Base-by-base conservation (phyloP, 2,329 filamentous ascomycete genomes). In the Colletotrichum noveboracense region DNA sequence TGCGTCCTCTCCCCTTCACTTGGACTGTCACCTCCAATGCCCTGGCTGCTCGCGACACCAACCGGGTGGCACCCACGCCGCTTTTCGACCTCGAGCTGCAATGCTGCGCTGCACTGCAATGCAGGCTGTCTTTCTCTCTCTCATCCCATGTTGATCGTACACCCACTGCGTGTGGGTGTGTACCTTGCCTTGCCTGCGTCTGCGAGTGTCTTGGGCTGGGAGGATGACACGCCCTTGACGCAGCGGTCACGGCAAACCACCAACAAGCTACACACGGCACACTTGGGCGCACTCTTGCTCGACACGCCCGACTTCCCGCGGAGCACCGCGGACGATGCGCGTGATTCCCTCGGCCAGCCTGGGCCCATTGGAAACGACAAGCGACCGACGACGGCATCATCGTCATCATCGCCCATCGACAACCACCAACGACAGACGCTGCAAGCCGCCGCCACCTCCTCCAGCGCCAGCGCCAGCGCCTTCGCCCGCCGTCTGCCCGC, bases 211-310 rank as follows among this genome's bases (percentile, higher is more conserved):
- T 56, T 71, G 55, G 61, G 56, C 30, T 67, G 38, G 69, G 69
- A 75, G 69, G 73, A 75, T 75, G 69, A 73, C 70, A 69, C 74
- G 74, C 74, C 64, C 43, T 75, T 75, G 74, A 69, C 74, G 74
- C 74, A 65, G 74, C 70, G 66, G 21, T 28, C 26, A 30, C 28
- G 28, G 36, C 62, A 28, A 58, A 18, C 30, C 55, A 52, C n/a
- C 58, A 32, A 26, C 24, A 55, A 52, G 43, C 43, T 52, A 52
- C n/a, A 52, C 43, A 21, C n/a, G 43, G 43, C 43, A 52, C 43
- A 52, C n/a, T 24, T 21, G 43, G n/a, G n/a, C 30, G 18, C 60
- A 55, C 32, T 56, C 36, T 16, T 48, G 34, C 13, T 58, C 28
- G 38, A 67, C 43, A 38, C 30, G 61, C 32, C 28, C 34, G 28